A percentile compares a stretch with the other conserved stretches of the same genome.
phyloP scores from a whole-genome alignment of 495 filamentous ascomycete genomes.

The Penicillium pulvis region DNA sequence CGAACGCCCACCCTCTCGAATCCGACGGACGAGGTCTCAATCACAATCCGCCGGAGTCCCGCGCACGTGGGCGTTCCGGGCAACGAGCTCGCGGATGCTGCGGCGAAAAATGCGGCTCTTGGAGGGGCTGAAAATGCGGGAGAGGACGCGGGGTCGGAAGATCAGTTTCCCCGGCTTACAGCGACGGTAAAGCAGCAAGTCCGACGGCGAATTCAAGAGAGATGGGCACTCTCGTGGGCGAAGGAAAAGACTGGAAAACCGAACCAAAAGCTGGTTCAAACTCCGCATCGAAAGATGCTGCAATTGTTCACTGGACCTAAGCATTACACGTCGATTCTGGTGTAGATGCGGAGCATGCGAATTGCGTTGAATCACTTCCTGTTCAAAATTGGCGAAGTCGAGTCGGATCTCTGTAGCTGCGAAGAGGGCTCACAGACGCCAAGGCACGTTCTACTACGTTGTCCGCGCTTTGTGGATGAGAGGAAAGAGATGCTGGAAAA shows the following conservation, averaged over 20 bases:
- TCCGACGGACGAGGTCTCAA: too few species aligned
- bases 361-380: background rate
- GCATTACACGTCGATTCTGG: background rate
- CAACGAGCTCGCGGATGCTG: constrained; percentile 7
- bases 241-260: background rate
- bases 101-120: constrained; percentile 6
- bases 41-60: constrained; percentile 3
- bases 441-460: background rate
- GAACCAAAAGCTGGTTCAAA: background rate
- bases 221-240: background rate
- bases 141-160: background rate
- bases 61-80: constrained; percentile 4
- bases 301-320: too few species aligned
- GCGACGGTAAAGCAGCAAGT: background rate
- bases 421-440: background rate
- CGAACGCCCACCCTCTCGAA: background rate
- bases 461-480: background rate
- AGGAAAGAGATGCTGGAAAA: background rate
- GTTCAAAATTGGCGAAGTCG: background rate
- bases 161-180: background rate
- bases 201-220: background rate
- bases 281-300: background rate
- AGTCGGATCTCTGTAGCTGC: background rate
- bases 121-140: background rate
- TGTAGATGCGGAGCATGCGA: background rate